These are phyloP conservation scores for Lachancea dasiensis DNA, from an alignment of 805 yeast genomes.

Conservation along the genomic window DNA sequence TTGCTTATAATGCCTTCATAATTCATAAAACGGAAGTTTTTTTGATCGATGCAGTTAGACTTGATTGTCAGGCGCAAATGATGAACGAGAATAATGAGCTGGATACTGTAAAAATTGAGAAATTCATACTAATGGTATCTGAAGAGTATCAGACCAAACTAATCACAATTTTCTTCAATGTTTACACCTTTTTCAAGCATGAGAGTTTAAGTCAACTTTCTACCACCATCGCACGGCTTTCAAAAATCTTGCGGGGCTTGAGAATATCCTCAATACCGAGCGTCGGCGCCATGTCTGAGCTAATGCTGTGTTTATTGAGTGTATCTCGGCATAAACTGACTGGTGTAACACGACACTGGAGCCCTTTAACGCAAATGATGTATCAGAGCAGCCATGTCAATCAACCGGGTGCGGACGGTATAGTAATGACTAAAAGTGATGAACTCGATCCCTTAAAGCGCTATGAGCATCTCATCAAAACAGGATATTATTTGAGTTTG, in stretches of 20 bases:
- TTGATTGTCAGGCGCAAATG: conserved; percentile 13
- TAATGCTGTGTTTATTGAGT: conserved; percentile 24
- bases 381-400: conserved; percentile 2
- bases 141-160: conserved; percentile 12
- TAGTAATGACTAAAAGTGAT: not conserved
- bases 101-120: conserved; percentile 17
- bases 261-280: no score
- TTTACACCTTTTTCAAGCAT: conserved; percentile 12
- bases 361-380: conserved; percentile 20
- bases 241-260: not conserved
- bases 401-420: not conserved
- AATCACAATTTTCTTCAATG: conserved; percentile 20
- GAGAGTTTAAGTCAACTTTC: not conserved
- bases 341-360: conserved; percentile 16
- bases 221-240: not conserved
- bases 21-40: conserved; percentile 12
- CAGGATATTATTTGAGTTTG: conserved; percentile 30
- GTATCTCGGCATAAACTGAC: conserved; percentile 7
- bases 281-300: conserved; percentile 12
- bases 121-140: conserved; percentile 17
- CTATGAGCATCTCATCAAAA: conserved; percentile 30
- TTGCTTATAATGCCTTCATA: conserved; percentile 26
- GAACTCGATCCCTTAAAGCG: conserved; percentile 20
- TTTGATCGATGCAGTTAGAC: conserved; percentile 12
- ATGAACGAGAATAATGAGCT: not conserved